Conservation (phyloP, 345 rosid species). For the Brassica carinata region DNA sequence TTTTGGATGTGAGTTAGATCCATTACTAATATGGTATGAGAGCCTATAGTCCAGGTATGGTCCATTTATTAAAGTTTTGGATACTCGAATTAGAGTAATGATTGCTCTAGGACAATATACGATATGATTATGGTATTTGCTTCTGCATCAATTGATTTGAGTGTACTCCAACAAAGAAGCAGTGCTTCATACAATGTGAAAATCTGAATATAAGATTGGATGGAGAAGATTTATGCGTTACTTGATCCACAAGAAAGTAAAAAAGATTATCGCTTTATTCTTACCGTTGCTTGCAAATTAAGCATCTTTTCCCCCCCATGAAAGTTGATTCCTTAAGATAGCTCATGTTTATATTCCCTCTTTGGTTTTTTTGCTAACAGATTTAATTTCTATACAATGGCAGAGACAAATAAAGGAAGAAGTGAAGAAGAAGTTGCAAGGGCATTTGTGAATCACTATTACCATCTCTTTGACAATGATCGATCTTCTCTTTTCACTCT, state of each 20-base stretch:
- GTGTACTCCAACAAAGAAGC: not conserved
- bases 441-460: constrained; percentile 79
- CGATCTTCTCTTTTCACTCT: constrained; percentile 55
- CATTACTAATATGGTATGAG: too few species aligned
- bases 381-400: constrained; percentile 40
- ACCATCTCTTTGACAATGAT: constrained; percentile 67
- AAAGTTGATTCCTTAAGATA: constrained; percentile 3
- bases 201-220: not conserved
- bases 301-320: constrained; percentile 1
- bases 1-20: too few species aligned
- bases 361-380: constrained; percentile 13
- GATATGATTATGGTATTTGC: not conserved
- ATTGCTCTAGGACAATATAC: not conserved
- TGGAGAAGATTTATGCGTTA: constrained; percentile 8
- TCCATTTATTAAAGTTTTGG: not conserved
- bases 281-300: constrained; percentile 19
- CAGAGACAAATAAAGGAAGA: constrained; percentile 48
- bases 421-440: constrained; percentile 62
- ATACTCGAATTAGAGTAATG: not conserved
- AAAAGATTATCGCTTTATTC: not conserved
- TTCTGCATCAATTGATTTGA: not conserved
- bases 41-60: not conserved
- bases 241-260: constrained; percentile 12
- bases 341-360: constrained; percentile 27
- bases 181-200: constrained; percentile 4